phyloP scores from a whole-genome alignment of 768 basidiomycete genomes.

The Fomitopsis serialis region DNA sequence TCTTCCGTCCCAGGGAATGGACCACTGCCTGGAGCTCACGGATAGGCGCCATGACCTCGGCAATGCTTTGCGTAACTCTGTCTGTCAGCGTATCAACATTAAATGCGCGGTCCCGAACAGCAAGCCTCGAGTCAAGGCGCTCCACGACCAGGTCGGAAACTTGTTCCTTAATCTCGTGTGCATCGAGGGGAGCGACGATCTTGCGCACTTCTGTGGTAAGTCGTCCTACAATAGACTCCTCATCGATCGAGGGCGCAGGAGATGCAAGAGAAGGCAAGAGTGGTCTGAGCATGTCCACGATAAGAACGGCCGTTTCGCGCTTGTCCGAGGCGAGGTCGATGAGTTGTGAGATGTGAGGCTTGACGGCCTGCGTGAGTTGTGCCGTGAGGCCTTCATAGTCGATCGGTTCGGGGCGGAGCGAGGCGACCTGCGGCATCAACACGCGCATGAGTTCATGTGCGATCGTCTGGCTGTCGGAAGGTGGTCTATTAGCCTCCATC shows the following conservation, averaged over 20 bases:
- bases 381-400: constrained; percentile 76
- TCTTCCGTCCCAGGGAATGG: constrained; percentile 9
- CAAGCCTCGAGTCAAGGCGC: constrained; percentile 73
- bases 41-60: constrained; percentile 34
- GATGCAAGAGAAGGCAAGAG: constrained; percentile 43
- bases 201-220: constrained; percentile 66
- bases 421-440: constrained; percentile 55
- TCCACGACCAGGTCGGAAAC: constrained; percentile 87
- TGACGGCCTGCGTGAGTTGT: constrained; percentile 78
- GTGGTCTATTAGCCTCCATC: constrained; percentile 34
- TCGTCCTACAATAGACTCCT: constrained; percentile 49
- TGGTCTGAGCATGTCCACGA: constrained; percentile 68
- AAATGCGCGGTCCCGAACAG: constrained; percentile 69
- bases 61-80: constrained; percentile 52
- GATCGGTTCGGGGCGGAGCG: constrained; percentile 59
- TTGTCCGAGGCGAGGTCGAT: constrained; percentile 89
- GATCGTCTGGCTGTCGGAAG: constrained; percentile 50
- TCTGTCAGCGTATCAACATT: constrained; percentile 53
- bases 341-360: constrained; percentile 83
- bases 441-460: constrained; percentile 54
- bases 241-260: constrained; percentile 37
- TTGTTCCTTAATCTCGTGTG: constrained; percentile 85
- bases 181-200: constrained; percentile 71
- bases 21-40: constrained; percentile 16
- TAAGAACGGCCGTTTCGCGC: constrained; percentile 78